Evolutionary conservation across 257 asterid genomes (phyloP).

Genomic region (Ajuga chamaepitys): DNA sequence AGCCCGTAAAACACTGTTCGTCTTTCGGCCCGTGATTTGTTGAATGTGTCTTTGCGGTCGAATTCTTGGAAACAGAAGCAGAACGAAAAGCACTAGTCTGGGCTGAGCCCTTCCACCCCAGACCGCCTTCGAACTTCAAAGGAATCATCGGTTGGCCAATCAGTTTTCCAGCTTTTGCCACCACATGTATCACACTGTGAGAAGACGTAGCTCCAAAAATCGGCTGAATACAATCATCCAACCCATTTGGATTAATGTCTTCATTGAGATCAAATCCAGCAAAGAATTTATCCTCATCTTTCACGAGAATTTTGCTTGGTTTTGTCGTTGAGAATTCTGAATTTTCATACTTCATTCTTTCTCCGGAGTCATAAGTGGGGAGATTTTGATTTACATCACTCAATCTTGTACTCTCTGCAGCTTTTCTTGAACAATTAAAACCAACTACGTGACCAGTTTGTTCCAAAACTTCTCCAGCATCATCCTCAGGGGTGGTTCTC

Average conservation of each 20-base stretch:
- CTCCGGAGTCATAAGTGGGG: constrained; percentile 8
- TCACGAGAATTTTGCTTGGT: neutral
- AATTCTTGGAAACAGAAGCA: constrained; percentile 15
- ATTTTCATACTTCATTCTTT: constrained; percentile 11
- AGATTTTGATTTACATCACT: no score
- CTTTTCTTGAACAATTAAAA: constrained; percentile 6
- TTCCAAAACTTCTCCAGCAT: constrained; percentile 1
- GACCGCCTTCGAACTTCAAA: constrained; percentile 39
- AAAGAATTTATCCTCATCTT: constrained; percentile 6
- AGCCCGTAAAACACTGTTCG: constrained; percentile 18
- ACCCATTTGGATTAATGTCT: constrained; percentile 24
- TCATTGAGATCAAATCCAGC: constrained; percentile 54
- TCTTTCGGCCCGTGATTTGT: constrained; percentile 2
- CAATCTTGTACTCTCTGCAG: neutral
- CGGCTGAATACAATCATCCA: constrained; percentile 21
- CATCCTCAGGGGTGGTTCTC: neutral
- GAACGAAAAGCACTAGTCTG: constrained; percentile 52
- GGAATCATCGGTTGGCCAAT: constrained; percentile 28
- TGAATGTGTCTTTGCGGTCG: neutral
- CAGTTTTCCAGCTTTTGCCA: constrained; percentile 43
- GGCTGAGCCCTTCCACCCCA: constrained; percentile 44
- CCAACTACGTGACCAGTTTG: constrained; percentile 7
- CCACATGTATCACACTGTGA: constrained; percentile 33
- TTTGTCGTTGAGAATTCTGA: constrained; percentile 11
- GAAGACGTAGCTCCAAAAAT: constrained; percentile 18